Evolutionary conservation across 2,329 filamentous ascomycete species (phyloP).

Genomic region (Fusarium musae): DNA sequence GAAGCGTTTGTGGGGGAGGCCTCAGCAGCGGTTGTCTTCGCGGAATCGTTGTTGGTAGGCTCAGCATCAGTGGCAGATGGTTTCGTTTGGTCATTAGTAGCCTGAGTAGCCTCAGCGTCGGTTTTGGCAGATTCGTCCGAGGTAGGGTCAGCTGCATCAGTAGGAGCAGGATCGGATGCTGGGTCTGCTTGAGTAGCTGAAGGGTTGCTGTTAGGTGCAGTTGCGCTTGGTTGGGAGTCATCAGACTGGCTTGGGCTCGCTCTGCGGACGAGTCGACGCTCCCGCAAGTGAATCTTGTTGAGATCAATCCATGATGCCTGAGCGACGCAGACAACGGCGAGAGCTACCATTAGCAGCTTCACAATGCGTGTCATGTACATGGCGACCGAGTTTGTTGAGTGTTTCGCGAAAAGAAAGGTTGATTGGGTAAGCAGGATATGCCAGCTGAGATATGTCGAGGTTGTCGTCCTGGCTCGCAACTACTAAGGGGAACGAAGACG

Average conservation of each 20-base stretch:
- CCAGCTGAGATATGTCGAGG: not conserved
- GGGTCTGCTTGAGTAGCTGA: constrained; percentile 17
- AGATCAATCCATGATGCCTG: constrained; percentile 54
- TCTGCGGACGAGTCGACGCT: constrained; percentile 36
- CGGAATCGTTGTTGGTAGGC: constrained; percentile 22
- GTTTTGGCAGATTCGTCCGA: constrained; percentile 17
- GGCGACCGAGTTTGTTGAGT: constrained; percentile 4
- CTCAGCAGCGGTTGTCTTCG: constrained; percentile 28
- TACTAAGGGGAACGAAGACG: constrained; percentile 6
- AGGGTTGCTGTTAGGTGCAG: constrained; percentile 10
- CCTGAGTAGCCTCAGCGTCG: constrained; percentile 14
- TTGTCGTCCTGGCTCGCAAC: constrained; percentile 8
- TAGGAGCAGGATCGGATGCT: constrained; percentile 14
- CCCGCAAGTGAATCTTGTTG: constrained; percentile 36
- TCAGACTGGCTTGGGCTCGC: constrained; percentile 29
- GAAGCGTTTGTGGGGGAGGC: constrained; percentile 19
- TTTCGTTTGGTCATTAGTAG: constrained; percentile 18
- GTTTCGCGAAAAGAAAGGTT: not conserved
- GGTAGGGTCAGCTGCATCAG: constrained; percentile 10
- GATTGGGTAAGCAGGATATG: not conserved
- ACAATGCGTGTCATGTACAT: constrained; percentile 62
- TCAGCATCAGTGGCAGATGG: constrained; percentile 23
- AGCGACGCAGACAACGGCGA: constrained; percentile 59
- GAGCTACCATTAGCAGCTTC: constrained; percentile 60
- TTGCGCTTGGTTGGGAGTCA: constrained; percentile 21